These are phyloP conservation scores for Wolfiporia cocos DNA, from an alignment of 1,284 basidiomycete species.

Conservation along the genomic window DNA sequence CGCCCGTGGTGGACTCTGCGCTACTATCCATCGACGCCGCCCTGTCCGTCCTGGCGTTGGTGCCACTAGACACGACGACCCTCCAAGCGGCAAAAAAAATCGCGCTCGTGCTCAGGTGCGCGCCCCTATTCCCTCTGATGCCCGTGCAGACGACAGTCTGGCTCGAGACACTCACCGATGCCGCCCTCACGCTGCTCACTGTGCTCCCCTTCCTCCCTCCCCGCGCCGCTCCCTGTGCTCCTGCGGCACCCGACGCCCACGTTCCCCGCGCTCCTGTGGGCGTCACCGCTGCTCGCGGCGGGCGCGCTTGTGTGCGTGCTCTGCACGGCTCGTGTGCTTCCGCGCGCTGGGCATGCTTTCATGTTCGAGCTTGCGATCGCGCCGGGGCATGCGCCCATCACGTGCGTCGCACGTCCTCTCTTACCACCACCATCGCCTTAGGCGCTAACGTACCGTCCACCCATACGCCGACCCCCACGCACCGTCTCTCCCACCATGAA, in stretches of 20 bases:
- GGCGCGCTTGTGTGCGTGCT: constrained; percentile 14
- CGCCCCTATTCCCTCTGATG: too few species aligned
- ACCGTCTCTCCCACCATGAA: too few species aligned
- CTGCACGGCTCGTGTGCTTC: constrained; percentile 22
- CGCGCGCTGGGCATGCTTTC: constrained; percentile 23
- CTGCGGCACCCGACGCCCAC: constrained; percentile 10
- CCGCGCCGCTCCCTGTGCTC: constrained; percentile 8
- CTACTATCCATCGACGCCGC: too few species aligned
- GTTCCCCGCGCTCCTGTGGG: constrained; percentile 1
- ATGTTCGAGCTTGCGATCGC: constrained; percentile 26
- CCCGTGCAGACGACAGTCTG: constrained; percentile 26
- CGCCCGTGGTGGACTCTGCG: too few species aligned
- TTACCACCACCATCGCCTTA: too few species aligned
- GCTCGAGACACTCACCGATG: constrained; percentile 19
- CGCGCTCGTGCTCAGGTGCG: too few species aligned
- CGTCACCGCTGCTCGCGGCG: constrained; percentile 14
- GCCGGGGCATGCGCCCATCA: constrained; percentile 21
- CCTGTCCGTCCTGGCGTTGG: too few species aligned
- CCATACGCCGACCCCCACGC: too few species aligned
- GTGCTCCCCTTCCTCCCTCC: constrained; percentile 13
- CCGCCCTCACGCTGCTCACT: constrained; percentile 16
- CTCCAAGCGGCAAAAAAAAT: too few species aligned
- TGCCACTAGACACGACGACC: too few species aligned
- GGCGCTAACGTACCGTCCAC: too few species aligned
- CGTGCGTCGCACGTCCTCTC: too few species aligned